Conservation (phyloP, 1,139 yeast genomes). For the Yamadazyma pseudoaaseri region DNA sequence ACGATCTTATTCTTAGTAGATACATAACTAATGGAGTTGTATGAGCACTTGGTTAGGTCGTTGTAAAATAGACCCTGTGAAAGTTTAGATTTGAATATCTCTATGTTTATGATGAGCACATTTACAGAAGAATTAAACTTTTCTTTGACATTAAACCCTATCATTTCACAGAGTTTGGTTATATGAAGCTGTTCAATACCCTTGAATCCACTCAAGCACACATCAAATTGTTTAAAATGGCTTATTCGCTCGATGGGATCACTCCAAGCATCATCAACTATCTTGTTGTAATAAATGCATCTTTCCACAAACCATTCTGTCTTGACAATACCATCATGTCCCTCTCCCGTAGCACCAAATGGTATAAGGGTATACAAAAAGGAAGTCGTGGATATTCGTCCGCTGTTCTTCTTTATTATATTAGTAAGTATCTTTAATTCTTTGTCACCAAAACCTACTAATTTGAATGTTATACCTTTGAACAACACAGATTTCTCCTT, state of each 20-base stretch:
- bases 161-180: constrained; percentile 54
- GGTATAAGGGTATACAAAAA: constrained; percentile 13
- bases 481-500: constrained; percentile 7
- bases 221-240: constrained; percentile 28
- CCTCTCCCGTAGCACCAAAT: constrained; percentile 10
- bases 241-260: constrained; percentile 46
- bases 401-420: constrained; percentile 45
- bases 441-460: constrained; percentile 7
- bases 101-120: constrained; percentile 61
- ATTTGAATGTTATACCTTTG: constrained; percentile 9
- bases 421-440: constrained; percentile 14
- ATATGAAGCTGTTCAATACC: constrained; percentile 82
- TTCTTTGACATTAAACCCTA: constrained; percentile 52
- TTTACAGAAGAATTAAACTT: constrained; percentile 59
- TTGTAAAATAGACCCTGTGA: constrained; percentile 26
- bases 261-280: constrained; percentile 72
- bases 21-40: constrained; percentile 34
- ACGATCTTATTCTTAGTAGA: constrained; percentile 53
- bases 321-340: constrained; percentile 21
- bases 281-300: constrained; percentile 57
- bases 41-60: constrained; percentile 34
- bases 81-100: constrained; percentile 34
- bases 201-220: constrained; percentile 76
- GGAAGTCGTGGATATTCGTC: constrained; percentile 23
- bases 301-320: constrained; percentile 92